Conservation (phyloP, 1,284 basidiomycete species). For the Acaromyces ingoldii region DNA sequence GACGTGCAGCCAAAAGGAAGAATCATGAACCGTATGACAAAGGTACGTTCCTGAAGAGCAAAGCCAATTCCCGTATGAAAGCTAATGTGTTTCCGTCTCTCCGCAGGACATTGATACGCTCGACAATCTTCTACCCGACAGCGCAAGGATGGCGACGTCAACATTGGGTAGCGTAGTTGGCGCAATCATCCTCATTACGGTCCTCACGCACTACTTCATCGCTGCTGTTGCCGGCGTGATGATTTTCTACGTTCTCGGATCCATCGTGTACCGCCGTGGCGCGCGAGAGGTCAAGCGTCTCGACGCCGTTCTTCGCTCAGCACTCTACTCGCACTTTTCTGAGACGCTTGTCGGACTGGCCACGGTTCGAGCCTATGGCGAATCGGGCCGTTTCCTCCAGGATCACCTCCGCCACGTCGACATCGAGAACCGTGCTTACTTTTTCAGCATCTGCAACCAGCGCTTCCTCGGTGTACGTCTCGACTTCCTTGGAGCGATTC, state of each 20-base stretch:
- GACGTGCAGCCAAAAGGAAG: slow-evolving; percentile 77
- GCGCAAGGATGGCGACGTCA: slow-evolving; percentile 43
- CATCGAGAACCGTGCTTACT: slow-evolving; percentile 83
- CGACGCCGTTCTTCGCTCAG: slow-evolving; percentile 64
- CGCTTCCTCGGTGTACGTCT: slow-evolving; percentile 75
- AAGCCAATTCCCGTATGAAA: too few relatives aligned
- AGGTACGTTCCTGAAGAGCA: too few relatives aligned
- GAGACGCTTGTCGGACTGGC: slow-evolving; percentile 80
- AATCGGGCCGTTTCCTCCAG: slow-evolving; percentile 55
- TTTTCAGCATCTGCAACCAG: slow-evolving; percentile 74
- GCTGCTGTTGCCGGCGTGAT: slow-evolving; percentile 54
- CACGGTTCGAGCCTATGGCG: slow-evolving; percentile 75
- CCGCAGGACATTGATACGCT: slow-evolving; percentile 82
- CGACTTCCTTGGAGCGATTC: slow-evolving; percentile 49
- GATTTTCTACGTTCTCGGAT: slow-evolving; percentile 51
- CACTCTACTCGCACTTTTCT: slow-evolving; percentile 77
- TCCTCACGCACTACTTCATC: slow-evolving; percentile 65
- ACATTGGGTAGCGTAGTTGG: slow-evolving; percentile 56
- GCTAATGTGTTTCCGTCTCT: too few relatives aligned
- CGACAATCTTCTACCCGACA: slow-evolving; percentile 62
- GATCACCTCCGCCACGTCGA: slow-evolving; percentile 66
- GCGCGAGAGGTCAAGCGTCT: slow-evolving; percentile 82
- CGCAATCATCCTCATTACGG: slow-evolving; percentile 63
- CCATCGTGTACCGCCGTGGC: slow-evolving; percentile 77
- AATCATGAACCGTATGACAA: slow-evolving; percentile 71